Percentiles rank a stretch among this genome's conserved stretches.
phyloP scores from a whole-genome alignment of 2,329 filamentous ascomycete genomes.

The Venturia effusa region DNA sequence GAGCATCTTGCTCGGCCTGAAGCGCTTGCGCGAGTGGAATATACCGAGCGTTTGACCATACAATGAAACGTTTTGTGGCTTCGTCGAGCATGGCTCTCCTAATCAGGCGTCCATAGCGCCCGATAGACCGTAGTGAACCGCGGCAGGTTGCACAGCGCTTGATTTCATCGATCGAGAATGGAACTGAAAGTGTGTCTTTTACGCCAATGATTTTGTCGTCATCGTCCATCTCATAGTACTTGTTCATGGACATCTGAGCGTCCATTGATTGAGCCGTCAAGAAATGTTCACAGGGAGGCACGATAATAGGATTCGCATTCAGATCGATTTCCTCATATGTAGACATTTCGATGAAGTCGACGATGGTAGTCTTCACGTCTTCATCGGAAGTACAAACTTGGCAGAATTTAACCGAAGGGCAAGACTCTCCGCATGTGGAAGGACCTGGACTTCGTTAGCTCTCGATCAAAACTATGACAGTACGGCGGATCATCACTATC shows the following conservation, averaged over 20 bases:
- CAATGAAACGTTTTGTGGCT: constrained; percentile 27
- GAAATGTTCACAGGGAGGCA: constrained; percentile 22
- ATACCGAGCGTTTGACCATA: constrained; percentile 11
- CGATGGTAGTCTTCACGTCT: constrained; percentile 15
- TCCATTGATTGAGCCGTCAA: constrained; percentile 23
- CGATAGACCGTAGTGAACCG: constrained; percentile 21
- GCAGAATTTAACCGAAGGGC: constrained; percentile 14
- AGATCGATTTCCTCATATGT: constrained; percentile 21
- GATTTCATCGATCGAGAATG: constrained; percentile 16
- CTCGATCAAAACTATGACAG: neutral
- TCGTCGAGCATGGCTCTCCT: constrained; percentile 28
- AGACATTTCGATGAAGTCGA: constrained; percentile 20
- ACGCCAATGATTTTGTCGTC: constrained; percentile 19
- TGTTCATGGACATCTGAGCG: constrained; percentile 19
- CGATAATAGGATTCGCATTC: constrained; percentile 20
- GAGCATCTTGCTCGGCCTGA: neutral
- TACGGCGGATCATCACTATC: neutral
- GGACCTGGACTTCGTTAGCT: constrained; percentile 12
- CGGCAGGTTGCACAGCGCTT: constrained; percentile 24
- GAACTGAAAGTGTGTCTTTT: neutral
- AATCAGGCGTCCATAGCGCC: constrained; percentile 28
- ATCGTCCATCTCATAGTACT: constrained; percentile 17
- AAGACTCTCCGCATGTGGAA: constrained; percentile 21
- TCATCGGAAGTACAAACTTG: constrained; percentile 11
- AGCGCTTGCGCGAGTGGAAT: neutral